These are phyloP conservation scores for Wickerhamiella occidentalis DNA, from an alignment of 805 yeast species.

Conservation along the genomic window DNA sequence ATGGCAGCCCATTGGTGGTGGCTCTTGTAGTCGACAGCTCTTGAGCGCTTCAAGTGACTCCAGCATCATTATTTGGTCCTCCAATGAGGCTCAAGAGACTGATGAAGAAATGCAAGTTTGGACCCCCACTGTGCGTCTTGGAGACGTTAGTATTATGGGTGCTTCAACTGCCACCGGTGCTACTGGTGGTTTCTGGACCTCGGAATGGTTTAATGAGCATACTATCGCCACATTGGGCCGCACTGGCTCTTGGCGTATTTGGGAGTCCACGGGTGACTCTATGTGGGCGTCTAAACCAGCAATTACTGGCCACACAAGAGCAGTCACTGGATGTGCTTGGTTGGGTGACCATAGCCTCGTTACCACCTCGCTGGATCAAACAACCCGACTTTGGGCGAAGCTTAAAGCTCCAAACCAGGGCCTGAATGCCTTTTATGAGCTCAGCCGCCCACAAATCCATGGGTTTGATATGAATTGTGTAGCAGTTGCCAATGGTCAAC, in stretches of 20 bases:
- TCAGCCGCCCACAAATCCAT: conserved; percentile 95
- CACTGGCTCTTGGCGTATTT: conserved; percentile 84
- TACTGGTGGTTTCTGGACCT: conserved; percentile 58
- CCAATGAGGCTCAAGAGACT: conserved; percentile 63
- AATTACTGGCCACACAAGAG: conserved; percentile 63
- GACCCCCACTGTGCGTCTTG: conserved; percentile 69
- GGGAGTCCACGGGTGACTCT: conserved; percentile 33
- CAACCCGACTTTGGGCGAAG: conserved; percentile 69
- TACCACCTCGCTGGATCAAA: conserved; percentile 82
- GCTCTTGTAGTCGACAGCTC: conserved; percentile 31
- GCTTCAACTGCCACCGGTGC: conserved; percentile 98
- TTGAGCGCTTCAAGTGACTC: conserved; percentile 88
- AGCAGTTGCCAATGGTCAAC: conserved; percentile 47
- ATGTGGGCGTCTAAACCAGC: conserved; percentile 33
- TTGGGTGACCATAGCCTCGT: conserved; percentile 45
- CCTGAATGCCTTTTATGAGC: conserved; percentile 62
- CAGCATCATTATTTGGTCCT: conserved; percentile 86
- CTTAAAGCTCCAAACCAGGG: conserved; percentile 19
- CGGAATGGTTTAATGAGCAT: conserved; percentile 50
- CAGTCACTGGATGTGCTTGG: conserved; percentile 69
- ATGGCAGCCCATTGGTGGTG: conserved; percentile 62
- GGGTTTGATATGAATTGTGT: conserved; percentile 92
- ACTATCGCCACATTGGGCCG: conserved; percentile 66
- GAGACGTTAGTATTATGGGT: conserved; percentile 90
- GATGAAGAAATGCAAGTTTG: conserved; percentile 40